Evolutionary conservation across 495 filamentous ascomycete species (phyloP), one percentile per base, ranked within the genome.

Genomic region (Neurospora sp.): DNA sequence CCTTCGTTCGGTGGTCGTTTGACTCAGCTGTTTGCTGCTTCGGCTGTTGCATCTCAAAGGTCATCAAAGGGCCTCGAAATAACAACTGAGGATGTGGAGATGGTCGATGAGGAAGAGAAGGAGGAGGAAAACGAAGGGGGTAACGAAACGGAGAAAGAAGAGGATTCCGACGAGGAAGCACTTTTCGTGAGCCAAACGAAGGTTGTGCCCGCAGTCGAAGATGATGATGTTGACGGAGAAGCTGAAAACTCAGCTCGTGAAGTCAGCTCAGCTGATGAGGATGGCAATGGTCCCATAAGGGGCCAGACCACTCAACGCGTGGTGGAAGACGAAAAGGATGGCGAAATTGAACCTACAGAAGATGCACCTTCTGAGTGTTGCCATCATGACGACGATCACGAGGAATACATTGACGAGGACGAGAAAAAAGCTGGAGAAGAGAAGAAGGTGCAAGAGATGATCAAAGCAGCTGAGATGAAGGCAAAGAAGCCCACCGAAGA

Each of bases 21-120:
- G 71, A 82, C 83, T 8, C 88, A 88, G 70, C 84, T 88, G 45
- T 97, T 98, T 83, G 87, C 90, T 62, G 94, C 94, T 24, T 88
- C 92, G 39, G 90, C 90, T 19, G 28, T 39, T 19, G 43, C 9
- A 79, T 87, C 75, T 69, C 72, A 74, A 31, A 75, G 74, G n/a
- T 39, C 69, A 1, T 73, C 76, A 13, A 78, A 81, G 17, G 71
- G 77, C 21, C 71, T 75, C 7, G 75, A 79, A 38, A 78, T 81
- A 39, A 74, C 69, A 11, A 76, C 48, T 6, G 76, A 79, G 70
- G 81, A 82, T 11, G 81, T 79, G 5, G 54, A 73, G 7, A 75
- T 78, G 70, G 77, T 72, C 15, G 77, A 78, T 36, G 45, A 76
- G 28, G 72, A 78, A 8, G 72, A 76, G 36, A 77, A 73, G n/a